Base-by-base conservation (phyloP, 371 early-diverging fungal species). In the Phascolomyces articulosus region DNA sequence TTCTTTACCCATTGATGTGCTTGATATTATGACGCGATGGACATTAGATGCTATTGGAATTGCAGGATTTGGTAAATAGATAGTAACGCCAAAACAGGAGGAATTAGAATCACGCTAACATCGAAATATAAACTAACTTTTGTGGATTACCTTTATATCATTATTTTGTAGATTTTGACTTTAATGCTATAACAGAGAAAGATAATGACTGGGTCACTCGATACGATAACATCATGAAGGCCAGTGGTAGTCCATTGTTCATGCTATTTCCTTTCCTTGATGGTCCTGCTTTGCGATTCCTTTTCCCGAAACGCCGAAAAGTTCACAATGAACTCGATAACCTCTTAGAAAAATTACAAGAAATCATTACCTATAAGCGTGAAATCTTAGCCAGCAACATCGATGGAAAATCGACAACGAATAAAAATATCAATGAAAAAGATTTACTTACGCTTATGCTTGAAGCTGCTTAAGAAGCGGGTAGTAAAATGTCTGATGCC, bases 371-470 rank as follows among this genome's bases (percentile, higher is more conserved):
- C 24, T 9, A 57, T 15, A 57, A 57, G 21, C 57, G 57, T 8
- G 13, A 57, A 40, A 24, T 24, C 11, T 21, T 57, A 2, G 10
- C 16, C 3, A 57, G 4, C 23, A 34, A 34, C 11, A n/a, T n/a
- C n/a, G n/a, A n/a, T n/a, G n/a, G n/a, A n/a, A 2, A 34, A 34
- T 24, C 38, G 13, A 57, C 13, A 3, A 31, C n/a, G 0, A 75
- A 82, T 20, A 40, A 48, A 13, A 20, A 6, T 23, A 11, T 21
- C 10, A 47, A 21, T 16, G 79, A 81, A 44, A 79, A 72, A 18
- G 86, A 86, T 49, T 59, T 86, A 54, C 68, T 86, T 28, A 78
- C 85, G 0, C 68, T 87, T 63, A 81, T 87, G 85, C 70, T 86
- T 44, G 81, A 84, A 63, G 68, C 74, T 57, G 75, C 73, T 41